Conservation (phyloP, 2,329 filamentous ascomycete species). For the Alternaria gansuensis region DNA sequence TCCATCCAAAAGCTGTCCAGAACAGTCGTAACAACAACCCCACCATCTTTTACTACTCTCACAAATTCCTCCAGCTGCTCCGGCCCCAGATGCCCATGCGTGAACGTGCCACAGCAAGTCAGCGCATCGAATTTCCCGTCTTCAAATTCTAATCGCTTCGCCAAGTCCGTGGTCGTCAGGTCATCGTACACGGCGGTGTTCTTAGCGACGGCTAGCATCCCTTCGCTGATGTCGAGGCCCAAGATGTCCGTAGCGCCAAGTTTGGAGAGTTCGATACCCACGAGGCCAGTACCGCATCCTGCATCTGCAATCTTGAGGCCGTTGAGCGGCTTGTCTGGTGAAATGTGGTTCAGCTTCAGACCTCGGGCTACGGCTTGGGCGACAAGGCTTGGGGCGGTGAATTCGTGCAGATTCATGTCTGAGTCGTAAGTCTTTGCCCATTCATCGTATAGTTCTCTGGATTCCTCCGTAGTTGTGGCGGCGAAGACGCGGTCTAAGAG, state of each 20-base stretch:
- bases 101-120: slow-evolving; percentile 65
- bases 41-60: slow-evolving; percentile 58
- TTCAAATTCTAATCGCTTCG: slow-evolving; percentile 52
- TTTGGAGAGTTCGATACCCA: slow-evolving; percentile 59
- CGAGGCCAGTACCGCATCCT: slow-evolving; percentile 66
- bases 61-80: slow-evolving; percentile 60
- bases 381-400: slow-evolving; percentile 55
- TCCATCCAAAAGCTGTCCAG: slow-evolving; percentile 61
- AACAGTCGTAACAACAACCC: slow-evolving; percentile 62
- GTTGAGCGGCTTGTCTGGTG: slow-evolving; percentile 20
- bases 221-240: slow-evolving; percentile 62
- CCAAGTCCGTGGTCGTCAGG: slow-evolving; percentile 60
- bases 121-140: slow-evolving; percentile 61
- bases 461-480: slow-evolving; percentile 49
- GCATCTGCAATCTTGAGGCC: slow-evolving; percentile 60
- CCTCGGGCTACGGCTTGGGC: slow-evolving; percentile 35
- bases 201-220: slow-evolving; percentile 64
- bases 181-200: slow-evolving; percentile 59
- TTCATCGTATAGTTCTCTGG: slow-evolving; percentile 56
- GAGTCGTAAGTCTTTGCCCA: slow-evolving; percentile 59
- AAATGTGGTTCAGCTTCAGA: slow-evolving; percentile 29
- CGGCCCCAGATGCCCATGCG: slow-evolving; percentile 64
- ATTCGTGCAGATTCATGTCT: slow-evolving; percentile 54
- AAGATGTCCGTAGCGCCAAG: slow-evolving; percentile 59
- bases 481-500: slow-evolving; percentile 53